Evolutionary conservation across 2,329 filamentous ascomycete species (phyloP).

Genomic region (Pseudogymnoascus sp.): DNA sequence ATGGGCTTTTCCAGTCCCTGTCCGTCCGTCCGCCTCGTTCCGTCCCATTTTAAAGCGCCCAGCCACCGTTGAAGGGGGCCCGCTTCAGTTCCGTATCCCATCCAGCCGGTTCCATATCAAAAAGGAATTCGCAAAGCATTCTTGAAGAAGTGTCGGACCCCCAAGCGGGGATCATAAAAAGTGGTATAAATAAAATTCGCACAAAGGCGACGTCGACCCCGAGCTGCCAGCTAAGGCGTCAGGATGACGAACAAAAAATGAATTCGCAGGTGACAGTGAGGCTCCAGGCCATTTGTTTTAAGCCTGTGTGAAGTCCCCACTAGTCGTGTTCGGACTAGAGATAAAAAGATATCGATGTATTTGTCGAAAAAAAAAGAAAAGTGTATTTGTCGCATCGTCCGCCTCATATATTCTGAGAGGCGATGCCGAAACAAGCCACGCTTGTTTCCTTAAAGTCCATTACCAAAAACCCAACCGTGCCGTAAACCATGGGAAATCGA

Average conservation of each 20-base stretch:
- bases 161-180: not conserved
- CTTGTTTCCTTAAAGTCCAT: constrained; percentile 2
- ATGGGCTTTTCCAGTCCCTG: not conserved
- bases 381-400: constrained; percentile 2
- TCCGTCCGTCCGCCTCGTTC: not conserved
- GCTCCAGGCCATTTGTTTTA: constrained; percentile 7
- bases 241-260: not conserved
- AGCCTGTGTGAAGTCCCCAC: constrained; percentile 3
- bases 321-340: not conserved
- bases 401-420: constrained; percentile 4
- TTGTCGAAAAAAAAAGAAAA: not conserved
- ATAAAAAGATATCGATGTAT: constrained; percentile 5
- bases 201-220: not conserved
- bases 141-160: constrained; percentile 4
- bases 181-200: constrained; percentile 7
- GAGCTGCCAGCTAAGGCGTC: not conserved
- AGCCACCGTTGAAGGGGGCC: constrained; percentile 3
- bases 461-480: not conserved
- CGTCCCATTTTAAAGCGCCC: constrained; percentile 6
- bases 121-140: constrained; percentile 1
- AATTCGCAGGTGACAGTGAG: constrained; percentile 9
- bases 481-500: constrained; percentile 5
- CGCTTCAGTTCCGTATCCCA: not conserved
- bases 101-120: constrained; percentile 1
- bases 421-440: not conserved